Evolutionary conservation across 768 basidiomycete genomes (phyloP).

Genomic region (Auricularia sp.): DNA sequence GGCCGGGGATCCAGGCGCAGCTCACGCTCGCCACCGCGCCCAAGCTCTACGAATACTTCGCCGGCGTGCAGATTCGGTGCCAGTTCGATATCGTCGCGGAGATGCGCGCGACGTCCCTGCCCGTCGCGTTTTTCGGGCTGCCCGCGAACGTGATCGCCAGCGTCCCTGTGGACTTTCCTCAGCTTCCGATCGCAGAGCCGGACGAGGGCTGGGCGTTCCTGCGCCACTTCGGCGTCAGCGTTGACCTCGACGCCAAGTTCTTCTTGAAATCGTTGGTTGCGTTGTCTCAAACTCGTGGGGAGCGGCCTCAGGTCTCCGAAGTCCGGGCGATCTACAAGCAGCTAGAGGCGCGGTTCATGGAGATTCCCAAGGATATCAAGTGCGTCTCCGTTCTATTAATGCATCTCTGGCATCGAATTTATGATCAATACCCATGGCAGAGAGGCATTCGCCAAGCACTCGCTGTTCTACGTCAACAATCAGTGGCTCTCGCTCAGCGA

Average conservation of each 20-base stretch:
- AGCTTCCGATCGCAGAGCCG: not conserved
- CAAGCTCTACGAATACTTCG: not conserved
- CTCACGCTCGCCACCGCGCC: not conserved
- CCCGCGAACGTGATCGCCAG: not conserved
- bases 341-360: slow-evolving; percentile 16
- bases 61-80: not conserved
- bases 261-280: slow-evolving; percentile 12
- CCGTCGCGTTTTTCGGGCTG: not conserved
- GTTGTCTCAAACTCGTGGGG: slow-evolving; percentile 5
- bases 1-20: not conserved
- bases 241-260: slow-evolving; percentile 10
- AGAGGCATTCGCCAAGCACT: not conserved
- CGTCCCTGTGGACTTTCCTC: not conserved
- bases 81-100: not conserved
- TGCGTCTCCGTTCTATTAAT: slow-evolving; percentile 4
- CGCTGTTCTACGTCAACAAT: not conserved
- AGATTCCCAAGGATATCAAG: slow-evolving; percentile 14
- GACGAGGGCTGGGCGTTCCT: slow-evolving; percentile 13
- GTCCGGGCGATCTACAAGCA: slow-evolving; percentile 11
- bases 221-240: slow-evolving; percentile 11
- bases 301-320: not conserved
- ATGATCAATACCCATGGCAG: not conserved
- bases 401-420: not conserved
- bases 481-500: not conserved
- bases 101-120: not conserved